Evolutionary conservation across 2,329 filamentous ascomycete genomes (phyloP), one percentile per base, ranked within the genome.

Genomic region (Tolypocladium ophioglossoides): DNA sequence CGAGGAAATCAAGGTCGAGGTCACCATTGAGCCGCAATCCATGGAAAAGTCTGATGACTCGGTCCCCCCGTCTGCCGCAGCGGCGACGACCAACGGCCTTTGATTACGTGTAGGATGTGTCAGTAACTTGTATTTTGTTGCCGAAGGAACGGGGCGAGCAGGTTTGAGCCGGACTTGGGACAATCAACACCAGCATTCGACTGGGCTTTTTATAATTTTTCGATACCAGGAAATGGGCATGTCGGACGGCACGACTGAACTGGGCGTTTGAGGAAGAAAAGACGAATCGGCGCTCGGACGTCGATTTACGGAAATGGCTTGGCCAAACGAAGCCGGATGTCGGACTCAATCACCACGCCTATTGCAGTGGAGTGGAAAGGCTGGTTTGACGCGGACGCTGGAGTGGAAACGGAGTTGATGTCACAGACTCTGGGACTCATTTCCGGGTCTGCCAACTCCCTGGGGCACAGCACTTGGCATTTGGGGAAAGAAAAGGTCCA

Each of bases 1-100:
- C 0, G 69, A 72, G 18, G 69, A 70, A 38, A 65, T 64, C n/a
- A 71, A 70, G 56, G 59, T 67, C 20, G 70, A 71, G 39, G 64
- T 68, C n/a, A 57, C 64, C 4, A 59, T 66, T 20, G 70, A 72
- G 39, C 57, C 64, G 9, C 61, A 62, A n/a, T 47, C 63, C 6
- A 52, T 62, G 2, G 66, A 66, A 5, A 70, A 68, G 50, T 46
- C 57, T 1, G 62, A 64, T 5, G 65, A 66, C 18, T 61, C 55
- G 14, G 51, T 63, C 35, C 54, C 58, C 10, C 52, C 65, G 16
- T 50, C 62, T 9, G 37, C 59, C 5, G 50, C 60, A 14, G 57
- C 62, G 14, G 55, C 63, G n/a, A 55, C 61, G 46, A 57, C 62
- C 50, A 68, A 68, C 54, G 63, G 66, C 37, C 58, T 59, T 52